phyloP scores from a whole-genome alignment of 2,329 filamentous ascomycete genomes.

The Cephalotrichum gorgonifer region DNA sequence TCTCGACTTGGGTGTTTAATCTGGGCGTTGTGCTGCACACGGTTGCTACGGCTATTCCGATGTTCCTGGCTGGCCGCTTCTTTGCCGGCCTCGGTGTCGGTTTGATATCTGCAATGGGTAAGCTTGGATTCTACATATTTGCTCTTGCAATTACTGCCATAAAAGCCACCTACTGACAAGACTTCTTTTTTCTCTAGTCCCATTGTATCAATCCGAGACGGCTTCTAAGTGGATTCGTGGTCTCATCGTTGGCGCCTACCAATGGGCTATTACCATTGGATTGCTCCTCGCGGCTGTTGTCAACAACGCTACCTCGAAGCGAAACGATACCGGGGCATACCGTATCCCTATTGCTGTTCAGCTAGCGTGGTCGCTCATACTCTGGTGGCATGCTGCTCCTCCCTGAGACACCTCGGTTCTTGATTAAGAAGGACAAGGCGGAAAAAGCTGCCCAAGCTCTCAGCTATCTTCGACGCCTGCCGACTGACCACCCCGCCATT shows the following conservation, averaged over 20 bases:
- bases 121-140: slow-evolving; percentile 11
- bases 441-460: slow-evolving; percentile 49
- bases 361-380: slow-evolving; percentile 60
- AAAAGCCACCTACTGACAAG: slow-evolving; percentile 13
- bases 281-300: slow-evolving; percentile 57
- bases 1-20: slow-evolving; percentile 52
- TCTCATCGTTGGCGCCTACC: slow-evolving; percentile 64
- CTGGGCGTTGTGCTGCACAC: slow-evolving; percentile 60
- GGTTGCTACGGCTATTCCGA: slow-evolving; percentile 45
- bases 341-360: slow-evolving; percentile 69
- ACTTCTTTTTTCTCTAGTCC: slow-evolving; percentile 33
- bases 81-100: slow-evolving; percentile 67
- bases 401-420: slow-evolving; percentile 63
- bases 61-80: slow-evolving; percentile 62
- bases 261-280: slow-evolving; percentile 66
- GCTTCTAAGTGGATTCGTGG: slow-evolving; percentile 76
- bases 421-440: slow-evolving; percentile 49
- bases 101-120: slow-evolving; percentile 57
- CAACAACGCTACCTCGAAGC: slow-evolving; percentile 54
- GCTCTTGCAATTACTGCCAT: background rate
- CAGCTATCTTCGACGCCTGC: slow-evolving; percentile 49
- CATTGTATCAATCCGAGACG: slow-evolving; percentile 73
- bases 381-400: slow-evolving; percentile 54
- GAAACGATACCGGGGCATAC: slow-evolving; percentile 51
- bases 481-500: slow-evolving; percentile 44